Evolutionary conservation across 192 early-diverging fungal genomes (phyloP).

Genomic region (Coemansia sp.): DNA sequence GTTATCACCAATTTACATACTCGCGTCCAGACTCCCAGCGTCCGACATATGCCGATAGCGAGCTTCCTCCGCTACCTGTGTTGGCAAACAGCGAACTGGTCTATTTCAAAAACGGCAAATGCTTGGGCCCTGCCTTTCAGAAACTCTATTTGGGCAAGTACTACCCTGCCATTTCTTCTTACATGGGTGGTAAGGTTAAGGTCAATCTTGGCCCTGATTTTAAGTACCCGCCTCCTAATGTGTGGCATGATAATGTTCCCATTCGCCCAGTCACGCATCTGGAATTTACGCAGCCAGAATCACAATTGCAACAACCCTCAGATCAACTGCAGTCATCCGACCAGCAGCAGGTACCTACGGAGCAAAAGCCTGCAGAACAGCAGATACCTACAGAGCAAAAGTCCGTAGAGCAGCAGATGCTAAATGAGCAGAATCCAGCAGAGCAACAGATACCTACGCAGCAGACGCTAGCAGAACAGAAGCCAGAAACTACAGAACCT

Average conservation of each 20-base stretch:
- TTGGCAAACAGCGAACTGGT: slow-evolving; percentile 59
- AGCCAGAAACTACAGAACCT: slow-evolving; percentile 3
- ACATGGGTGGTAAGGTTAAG: slow-evolving; percentile 60
- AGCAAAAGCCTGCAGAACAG: neutral
- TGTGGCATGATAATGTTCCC: slow-evolving; percentile 39
- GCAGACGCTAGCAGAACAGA: neutral
- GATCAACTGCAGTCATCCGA: neutral
- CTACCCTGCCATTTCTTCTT: slow-evolving; percentile 71
- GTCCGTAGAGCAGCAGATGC: neutral
- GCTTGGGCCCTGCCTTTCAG: slow-evolving; percentile 64
- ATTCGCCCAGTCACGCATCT: slow-evolving; percentile 50
- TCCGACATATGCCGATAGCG: slow-evolving; percentile 33
- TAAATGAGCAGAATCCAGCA: neutral
- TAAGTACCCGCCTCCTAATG: slow-evolving; percentile 56
- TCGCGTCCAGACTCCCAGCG: slow-evolving; percentile 47
- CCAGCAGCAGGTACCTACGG: neutral
- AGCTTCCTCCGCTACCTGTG: slow-evolving; percentile 50
- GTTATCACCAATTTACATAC: slow-evolving; percentile 49
- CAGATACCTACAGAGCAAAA: neutral
- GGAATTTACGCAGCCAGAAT: slow-evolving; percentile 27
- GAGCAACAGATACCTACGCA: neutral
- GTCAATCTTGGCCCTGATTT: slow-evolving; percentile 74
- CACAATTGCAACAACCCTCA: neutral
- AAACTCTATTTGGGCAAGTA: slow-evolving; percentile 73
- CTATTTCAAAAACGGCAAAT: slow-evolving; percentile 67